Conservation (phyloP, 768 basidiomycete genomes). For the Suillus bovinus region DNA sequence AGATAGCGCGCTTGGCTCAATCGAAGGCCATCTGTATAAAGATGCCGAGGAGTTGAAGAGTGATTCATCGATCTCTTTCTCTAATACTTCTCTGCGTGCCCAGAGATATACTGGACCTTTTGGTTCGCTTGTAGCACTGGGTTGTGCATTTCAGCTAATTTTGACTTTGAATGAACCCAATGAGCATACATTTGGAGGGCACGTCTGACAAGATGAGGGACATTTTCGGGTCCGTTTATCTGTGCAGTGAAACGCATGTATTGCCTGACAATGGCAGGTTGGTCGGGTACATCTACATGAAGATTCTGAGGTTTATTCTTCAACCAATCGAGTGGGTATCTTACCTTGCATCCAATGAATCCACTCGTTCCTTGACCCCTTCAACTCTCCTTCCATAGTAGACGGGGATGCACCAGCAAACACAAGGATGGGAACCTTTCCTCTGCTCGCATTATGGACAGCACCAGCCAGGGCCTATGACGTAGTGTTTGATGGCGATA, state of each 20-base stretch:
- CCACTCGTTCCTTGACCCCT: constrained; percentile 70
- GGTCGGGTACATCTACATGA: constrained; percentile 63
- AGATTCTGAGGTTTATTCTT: neutral
- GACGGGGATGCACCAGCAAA: constrained; percentile 73
- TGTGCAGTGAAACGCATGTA: constrained; percentile 72
- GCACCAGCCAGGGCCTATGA: constrained; percentile 65
- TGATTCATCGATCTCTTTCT: constrained; percentile 53
- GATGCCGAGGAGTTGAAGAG: constrained; percentile 33
- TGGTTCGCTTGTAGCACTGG: constrained; percentile 67
- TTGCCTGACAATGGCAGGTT: constrained; percentile 67
- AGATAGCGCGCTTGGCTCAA: constrained; percentile 52
- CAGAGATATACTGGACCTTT: constrained; percentile 76
- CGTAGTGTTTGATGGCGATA: neutral
- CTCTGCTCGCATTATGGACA: constrained; percentile 68
- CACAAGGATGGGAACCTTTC: constrained; percentile 62
- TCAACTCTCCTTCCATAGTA: constrained; percentile 53
- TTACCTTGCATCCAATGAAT: constrained; percentile 73
- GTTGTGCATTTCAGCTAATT: constrained; percentile 5
- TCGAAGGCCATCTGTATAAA: constrained; percentile 48
- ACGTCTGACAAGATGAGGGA: constrained; percentile 52
- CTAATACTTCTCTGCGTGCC: constrained; percentile 71
- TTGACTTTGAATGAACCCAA: neutral
- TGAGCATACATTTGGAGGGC: constrained; percentile 60
- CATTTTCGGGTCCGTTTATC: constrained; percentile 53
- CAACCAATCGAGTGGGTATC: neutral